Percentiles rank a stretch among this genome's conserved stretches.
Conservation (phyloP, 2,329 filamentous ascomycete genomes). For the Colletotrichum musicola region DNA sequence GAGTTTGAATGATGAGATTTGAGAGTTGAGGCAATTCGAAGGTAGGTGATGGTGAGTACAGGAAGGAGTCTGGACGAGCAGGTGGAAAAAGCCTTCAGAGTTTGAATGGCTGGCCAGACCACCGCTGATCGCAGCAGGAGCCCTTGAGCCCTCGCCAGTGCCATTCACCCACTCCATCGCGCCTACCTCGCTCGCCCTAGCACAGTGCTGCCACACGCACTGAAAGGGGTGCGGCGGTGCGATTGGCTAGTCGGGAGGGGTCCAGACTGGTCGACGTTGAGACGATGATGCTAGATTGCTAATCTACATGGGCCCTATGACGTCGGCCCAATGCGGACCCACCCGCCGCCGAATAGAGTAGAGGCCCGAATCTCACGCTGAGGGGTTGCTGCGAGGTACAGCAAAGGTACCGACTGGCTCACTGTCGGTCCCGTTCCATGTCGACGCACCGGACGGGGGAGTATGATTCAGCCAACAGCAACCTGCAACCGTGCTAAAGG, state of each 20-base stretch:
- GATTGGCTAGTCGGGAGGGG: conserved; percentile 33
- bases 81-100: no score
- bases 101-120: no score
- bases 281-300: conserved; percentile 37
- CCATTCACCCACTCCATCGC: no score
- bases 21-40: neutral
- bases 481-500: no score
- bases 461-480: no score
- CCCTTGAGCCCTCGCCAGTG: no score
- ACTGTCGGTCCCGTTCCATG: neutral
- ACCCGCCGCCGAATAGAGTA: conserved; percentile 10
- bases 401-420: conserved; percentile 16
- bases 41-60: no score
- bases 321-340: conserved; percentile 30
- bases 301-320: conserved; percentile 34
- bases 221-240: neutral
- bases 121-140: no score
- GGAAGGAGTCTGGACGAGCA: no score
- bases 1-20: neutral
- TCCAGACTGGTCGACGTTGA: conserved; percentile 34
- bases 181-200: neutral
- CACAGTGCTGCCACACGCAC: conserved; percentile 24
- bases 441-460: neutral
- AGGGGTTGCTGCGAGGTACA: conserved; percentile 17
- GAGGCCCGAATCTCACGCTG: neutral